A percentile compares a stretch with the other conserved stretches of the same genome.
These are phyloP conservation scores for Biancaea sappan DNA, from an alignment of 306 rosid genomes.

Conservation along the genomic window DNA sequence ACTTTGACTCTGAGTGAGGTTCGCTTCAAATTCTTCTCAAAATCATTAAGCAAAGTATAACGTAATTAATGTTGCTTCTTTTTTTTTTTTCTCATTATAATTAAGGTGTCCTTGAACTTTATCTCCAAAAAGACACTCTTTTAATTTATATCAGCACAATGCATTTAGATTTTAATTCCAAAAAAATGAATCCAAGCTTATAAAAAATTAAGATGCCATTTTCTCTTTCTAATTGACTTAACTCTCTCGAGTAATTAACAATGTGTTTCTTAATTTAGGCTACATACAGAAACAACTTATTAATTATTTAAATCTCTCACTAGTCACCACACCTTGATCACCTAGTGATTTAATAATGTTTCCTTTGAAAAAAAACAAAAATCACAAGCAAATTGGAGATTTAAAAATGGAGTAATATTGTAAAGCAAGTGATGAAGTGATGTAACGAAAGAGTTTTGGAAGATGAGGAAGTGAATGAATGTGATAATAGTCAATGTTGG, in stretches of 20 bases:
- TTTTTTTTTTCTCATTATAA: background rate
- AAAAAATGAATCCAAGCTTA: background rate
- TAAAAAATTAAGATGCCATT: background rate
- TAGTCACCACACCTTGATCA: too few relatives aligned
- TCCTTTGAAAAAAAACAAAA: background rate
- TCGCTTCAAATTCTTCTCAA: background rate
- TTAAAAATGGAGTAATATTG: background rate
- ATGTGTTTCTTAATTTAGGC: too few relatives aligned
- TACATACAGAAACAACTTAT: too few relatives aligned
- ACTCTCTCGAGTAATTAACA: background rate
- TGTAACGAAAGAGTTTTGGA: background rate
- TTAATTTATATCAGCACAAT: background rate
- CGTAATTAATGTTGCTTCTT: background rate
- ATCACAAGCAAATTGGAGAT: background rate
- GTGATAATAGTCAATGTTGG: constrained; percentile 37
- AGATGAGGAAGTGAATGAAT: background rate
- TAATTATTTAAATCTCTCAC: too few relatives aligned
- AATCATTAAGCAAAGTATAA: background rate
- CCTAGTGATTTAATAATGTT: background rate
- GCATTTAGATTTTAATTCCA: background rate
- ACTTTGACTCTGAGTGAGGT: background rate
- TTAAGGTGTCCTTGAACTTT: background rate
- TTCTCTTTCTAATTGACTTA: too few relatives aligned
- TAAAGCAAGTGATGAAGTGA: constrained; percentile 2
- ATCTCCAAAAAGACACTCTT: background rate